Percentiles rank a stretch among this genome's conserved stretches.
phyloP scores from a whole-genome alignment of 257 asterid genomes.

The Capsicum rhomboideum region DNA sequence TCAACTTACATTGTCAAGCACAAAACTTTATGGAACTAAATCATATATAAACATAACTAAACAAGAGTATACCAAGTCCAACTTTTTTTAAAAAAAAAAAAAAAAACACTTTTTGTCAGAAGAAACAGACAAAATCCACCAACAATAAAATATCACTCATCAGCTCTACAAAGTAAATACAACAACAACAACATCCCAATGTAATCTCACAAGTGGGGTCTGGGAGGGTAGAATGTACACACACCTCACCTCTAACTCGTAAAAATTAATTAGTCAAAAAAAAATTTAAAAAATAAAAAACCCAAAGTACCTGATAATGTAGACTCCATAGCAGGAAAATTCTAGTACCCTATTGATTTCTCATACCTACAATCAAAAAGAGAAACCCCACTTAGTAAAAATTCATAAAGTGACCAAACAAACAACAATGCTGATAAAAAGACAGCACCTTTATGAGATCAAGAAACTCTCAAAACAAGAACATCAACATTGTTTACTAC shows the following conservation, averaged over 20 bases:
- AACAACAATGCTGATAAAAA: background rate
- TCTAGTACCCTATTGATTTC: conserved; percentile 14
- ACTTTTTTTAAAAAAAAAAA: background rate
- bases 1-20: background rate
- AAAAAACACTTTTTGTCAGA: background rate
- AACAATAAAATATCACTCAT: background rate
- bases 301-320: conserved; percentile 16
- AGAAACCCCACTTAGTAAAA: background rate
- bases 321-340: conserved; percentile 11
- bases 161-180: background rate
- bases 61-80: background rate
- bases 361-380: conserved; percentile 8
- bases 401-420: background rate
- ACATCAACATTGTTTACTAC: background rate
- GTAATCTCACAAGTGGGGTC: too few species aligned
- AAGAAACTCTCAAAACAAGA: conserved; percentile 1
- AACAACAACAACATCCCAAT: too few species aligned
- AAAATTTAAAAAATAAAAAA: background rate
- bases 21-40: background rate
- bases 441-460: background rate
- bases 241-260: too few species aligned
- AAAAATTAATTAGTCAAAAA: too few species aligned
- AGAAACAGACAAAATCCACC: background rate
- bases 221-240: too few species aligned
- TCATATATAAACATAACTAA: background rate